Base-by-base conservation (phyloP, 2,329 filamentous ascomycete genomes). In the Macrophomina phaseolina region DNA sequence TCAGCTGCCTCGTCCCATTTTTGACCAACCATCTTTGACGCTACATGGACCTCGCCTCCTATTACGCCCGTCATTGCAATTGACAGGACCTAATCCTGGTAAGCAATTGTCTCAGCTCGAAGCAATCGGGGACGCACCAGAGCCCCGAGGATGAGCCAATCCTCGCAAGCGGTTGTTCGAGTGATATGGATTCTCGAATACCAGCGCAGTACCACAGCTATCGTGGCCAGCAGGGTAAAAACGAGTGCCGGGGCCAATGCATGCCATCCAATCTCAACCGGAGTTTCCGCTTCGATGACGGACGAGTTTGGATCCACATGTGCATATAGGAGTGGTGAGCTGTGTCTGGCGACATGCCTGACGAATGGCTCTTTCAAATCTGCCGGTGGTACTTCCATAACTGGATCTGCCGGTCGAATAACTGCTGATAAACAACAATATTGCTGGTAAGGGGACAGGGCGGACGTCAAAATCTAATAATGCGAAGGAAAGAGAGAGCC, bases 61-160 rank as follows among this genome's bases (percentile, higher is more conserved):
- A 76, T 69, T 4, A 75, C 67, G n/a, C 53, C 70, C 2, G 71
- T 74, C 64, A 73, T 71, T 2, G 70, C 70, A 11, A 76, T 71
- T 3, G 75, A 77, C 28, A 75, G 62, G 3, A 73, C 34, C 73
- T 77, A 12, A 8, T 5, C 12, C 7, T 46, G 6, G 7, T 28
- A 16, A 23, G 30, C 12, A 16, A 36, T 18, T n/a, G 32, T 6
- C 40, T 8, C n/a, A 30, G 32, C n/a, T 9, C n/a, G 11, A 58
- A 18, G 1, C 5, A 16, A 23, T 23, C 23, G 3, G 23, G 51
- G 12, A 69, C 73, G 32, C 67, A 76, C 75, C 67, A 76, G 36
- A 3, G 76, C 71, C 28, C 68, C 52, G 3, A 70, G 72, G 8
- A 78, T 68, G 2, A 76, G 18, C 34, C 71, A 70, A 68, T 79